Evolutionary conservation across 2,329 filamentous ascomycete species (phyloP), one percentile per base, ranked within the genome.

Genomic region (Colletotrichum viniferum): DNA sequence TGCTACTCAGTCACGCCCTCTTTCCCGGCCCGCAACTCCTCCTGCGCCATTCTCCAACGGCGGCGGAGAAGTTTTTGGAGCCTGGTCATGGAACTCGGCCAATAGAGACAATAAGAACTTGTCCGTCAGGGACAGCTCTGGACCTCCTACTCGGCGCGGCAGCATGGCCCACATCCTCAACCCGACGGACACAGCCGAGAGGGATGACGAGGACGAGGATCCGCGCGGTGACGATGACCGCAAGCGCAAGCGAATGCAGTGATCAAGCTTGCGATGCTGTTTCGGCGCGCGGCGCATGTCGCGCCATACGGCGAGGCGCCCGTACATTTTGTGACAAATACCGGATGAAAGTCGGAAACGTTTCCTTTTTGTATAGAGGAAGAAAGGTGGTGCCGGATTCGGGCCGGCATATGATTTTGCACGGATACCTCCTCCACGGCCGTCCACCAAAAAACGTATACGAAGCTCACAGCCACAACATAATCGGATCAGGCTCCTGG

Each of bases 91-190:
- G 90, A 86, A 86, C 71, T 86, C 87, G 38, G 88, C 88, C 7
- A 87, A 84, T 77, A 86, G 88, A 58, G 89, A 88, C 66, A 87
- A 87, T 72, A 89, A 88, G 80, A 88, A 87, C 24, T 83, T 91
- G 10, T 82, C 85, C 5, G 80, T 91, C 61, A 89, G 87, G 76
- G 90, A 92, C 77, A 87, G 88, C 74, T 92, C 90, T 3, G 89
- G 85, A 1, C 90, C 90, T 3, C 88, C 89, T 1, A 92, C 90
- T 0, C 84, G 90, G 61, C 83, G 90, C 65, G 90, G 90, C 28
- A 92, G 90, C 82, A 92, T 92, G 90, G 90, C 90, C 1, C 90
- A 92, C 76, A 92, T 92, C 21, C 84, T 92, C n/a, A 92, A 92
- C 79, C 90, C 90, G 1, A 90, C 89, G 28, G 89, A 90, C 68